These are phyloP conservation scores for Cinchona pubescens DNA, from an alignment of 257 asterid genomes.

Conservation along the genomic window DNA sequence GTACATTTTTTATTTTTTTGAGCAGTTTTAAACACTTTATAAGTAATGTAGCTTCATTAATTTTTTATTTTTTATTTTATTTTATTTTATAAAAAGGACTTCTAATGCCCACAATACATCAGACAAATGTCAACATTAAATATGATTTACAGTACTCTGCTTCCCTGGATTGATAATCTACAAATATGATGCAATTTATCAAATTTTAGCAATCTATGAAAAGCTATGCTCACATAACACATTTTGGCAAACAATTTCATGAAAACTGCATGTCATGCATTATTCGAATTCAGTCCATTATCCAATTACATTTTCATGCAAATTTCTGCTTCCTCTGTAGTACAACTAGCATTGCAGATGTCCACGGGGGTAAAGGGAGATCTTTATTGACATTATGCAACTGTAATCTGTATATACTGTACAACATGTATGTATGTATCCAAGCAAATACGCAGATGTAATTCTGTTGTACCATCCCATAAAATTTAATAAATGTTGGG, in stretches of 20 bases:
- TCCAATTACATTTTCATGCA: background rate
- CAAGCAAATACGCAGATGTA: background rate
- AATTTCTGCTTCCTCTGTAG: background rate
- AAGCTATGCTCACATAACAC: background rate
- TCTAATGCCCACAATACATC: background rate
- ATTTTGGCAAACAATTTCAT: background rate
- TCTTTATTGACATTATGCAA: background rate
- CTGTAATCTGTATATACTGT: background rate
- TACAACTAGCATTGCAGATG: slow-evolving; percentile 6
- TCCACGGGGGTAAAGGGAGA: background rate
- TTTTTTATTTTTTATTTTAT: no score
- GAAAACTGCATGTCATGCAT: background rate
- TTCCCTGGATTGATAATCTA: background rate
- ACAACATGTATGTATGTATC: no score
- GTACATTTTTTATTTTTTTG: background rate
- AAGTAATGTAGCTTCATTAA: background rate
- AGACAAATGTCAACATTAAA: background rate
- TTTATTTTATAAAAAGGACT: background rate
- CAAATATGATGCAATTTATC: background rate
- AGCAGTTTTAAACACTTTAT: background rate
- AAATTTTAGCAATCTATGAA: background rate
- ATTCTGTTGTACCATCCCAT: background rate
- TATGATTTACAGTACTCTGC: background rate
- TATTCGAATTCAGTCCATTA: background rate
- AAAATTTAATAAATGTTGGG: background rate